Evolutionary conservation across 2,329 filamentous ascomycete species (phyloP).

Genomic region (Tolypocladium tropicale): DNA sequence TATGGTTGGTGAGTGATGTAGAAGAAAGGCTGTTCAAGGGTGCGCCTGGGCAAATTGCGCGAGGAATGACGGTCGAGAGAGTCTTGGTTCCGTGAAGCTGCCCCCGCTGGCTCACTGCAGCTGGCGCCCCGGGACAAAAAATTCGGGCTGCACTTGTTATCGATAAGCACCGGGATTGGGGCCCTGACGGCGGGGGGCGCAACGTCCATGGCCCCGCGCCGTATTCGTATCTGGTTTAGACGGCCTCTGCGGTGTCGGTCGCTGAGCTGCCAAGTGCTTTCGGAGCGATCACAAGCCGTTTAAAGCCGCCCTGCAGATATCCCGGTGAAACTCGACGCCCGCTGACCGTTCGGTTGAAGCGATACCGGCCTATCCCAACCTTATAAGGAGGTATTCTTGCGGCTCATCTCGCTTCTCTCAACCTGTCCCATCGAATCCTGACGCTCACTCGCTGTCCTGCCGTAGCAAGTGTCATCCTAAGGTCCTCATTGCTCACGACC

Average conservation of each 20-base stretch:
- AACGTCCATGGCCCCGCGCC: too few relatives aligned
- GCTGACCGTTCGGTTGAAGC: neutral
- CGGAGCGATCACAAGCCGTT: too few relatives aligned
- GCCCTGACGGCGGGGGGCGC: too few relatives aligned
- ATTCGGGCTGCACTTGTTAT: constrained; percentile 17
- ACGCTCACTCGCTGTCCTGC: neutral
- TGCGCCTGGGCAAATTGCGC: neutral
- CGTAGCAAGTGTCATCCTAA: too few relatives aligned
- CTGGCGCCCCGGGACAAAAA: constrained; percentile 10
- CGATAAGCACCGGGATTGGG: constrained; percentile 15
- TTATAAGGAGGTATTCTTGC: too few relatives aligned
- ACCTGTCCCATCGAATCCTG: neutral
- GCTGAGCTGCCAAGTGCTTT: too few relatives aligned
- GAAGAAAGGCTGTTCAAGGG: neutral
- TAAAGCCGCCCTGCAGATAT: neutral
- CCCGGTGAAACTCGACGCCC: neutral
- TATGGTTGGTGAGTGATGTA: neutral
- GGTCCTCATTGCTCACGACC: neutral
- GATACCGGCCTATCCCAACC: neutral
- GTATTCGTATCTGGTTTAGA: neutral
- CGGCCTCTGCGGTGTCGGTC: neutral
- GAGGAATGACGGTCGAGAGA: neutral
- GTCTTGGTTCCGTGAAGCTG: neutral
- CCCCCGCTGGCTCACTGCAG: neutral
- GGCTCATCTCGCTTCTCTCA: neutral